Evolutionary conservation across 2,329 filamentous ascomycete species (phyloP), one percentile per base, ranked within the genome.

Genomic region (Talaromyces verruculosus): DNA sequence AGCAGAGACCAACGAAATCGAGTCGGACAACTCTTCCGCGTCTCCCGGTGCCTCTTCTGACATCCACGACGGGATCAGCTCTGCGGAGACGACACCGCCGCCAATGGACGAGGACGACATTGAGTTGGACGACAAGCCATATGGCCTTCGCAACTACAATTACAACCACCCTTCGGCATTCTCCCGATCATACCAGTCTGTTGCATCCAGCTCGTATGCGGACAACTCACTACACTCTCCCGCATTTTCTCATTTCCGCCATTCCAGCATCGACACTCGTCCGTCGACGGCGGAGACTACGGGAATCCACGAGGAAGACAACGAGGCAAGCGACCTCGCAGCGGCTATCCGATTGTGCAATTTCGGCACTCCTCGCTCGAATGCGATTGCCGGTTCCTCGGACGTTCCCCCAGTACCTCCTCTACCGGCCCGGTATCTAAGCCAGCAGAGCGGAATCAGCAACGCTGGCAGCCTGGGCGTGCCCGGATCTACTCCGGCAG

Each of bases 291-390:
- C 92, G 5, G 92, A 93, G 43, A 87, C 87, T 70, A 91, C 89
- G 74, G 83, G 84, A 60, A 89, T 88, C 8, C 89, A 91, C 63
- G 88, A 94, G 72, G 92, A 96, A 62, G 90, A 92, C 65, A 88
- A 94, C 72, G 92, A 96, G 69, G 93, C 96, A 74, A 90, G 88
- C 57, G 92, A 96, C 70, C 84, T 98, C 67, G 94, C 93, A 22
- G 93, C 93, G 15, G 93, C 94, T 2, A 92, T 97, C 60, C 92
- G 95, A 71, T 84, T 97, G 70, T 87, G 97, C 68, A 96, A 92
- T 78, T 95, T 96, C 77, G 89, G 89, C 70, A 97, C 93, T 58
- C 88, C 91, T 67, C 86, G 89, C 72, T 87, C 85, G 68, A 83
- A 87, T 65, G 84, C 89, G 49, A 82, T 85, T 15, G 83, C 85